Evolutionary conservation across 2,329 filamentous ascomycete species (phyloP).

Genomic region (Stenocarpella maydis): DNA sequence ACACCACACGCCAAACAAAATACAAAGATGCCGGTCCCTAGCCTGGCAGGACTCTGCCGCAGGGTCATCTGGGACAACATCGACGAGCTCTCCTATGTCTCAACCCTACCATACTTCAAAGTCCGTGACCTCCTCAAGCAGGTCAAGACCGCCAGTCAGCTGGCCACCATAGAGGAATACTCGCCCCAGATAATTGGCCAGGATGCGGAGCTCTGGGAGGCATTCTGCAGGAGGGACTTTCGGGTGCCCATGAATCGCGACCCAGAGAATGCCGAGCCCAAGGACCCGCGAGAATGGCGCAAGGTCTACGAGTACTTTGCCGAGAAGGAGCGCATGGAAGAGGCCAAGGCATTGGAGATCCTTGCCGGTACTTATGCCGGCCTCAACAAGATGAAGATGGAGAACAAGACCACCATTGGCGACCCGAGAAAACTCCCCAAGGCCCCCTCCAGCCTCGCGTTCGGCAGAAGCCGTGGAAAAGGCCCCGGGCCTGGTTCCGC

Average conservation of each 20-base stretch:
- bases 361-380: constrained; percentile 66
- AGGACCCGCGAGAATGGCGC: constrained; percentile 76
- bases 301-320: constrained; percentile 78
- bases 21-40: constrained; percentile 21
- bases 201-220: constrained; percentile 77
- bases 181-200: constrained; percentile 79
- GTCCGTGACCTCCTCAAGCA: constrained; percentile 74
- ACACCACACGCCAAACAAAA: not conserved
- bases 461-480: constrained; percentile 35
- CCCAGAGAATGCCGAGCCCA: constrained; percentile 63
- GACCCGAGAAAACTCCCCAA: constrained; percentile 57
- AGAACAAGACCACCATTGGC: constrained; percentile 66
- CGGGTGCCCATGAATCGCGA: constrained; percentile 68
- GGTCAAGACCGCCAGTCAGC: constrained; percentile 76
- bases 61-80: constrained; percentile 15
- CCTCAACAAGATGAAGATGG: constrained; percentile 64
- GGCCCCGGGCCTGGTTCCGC: constrained; percentile 29
- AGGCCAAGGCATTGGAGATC: constrained; percentile 64
- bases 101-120: constrained; percentile 58
- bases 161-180: constrained; percentile 76
- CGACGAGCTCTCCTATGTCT: constrained; percentile 23
- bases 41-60: constrained; percentile 16
- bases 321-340: constrained; percentile 63
- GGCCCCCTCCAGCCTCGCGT: constrained; percentile 28
- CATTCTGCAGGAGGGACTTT: constrained; percentile 82